These are phyloP conservation scores for Acanthamoeba castellanii DNA, from an alignment of 208 protist genomes.

Conservation along the genomic window DNA sequence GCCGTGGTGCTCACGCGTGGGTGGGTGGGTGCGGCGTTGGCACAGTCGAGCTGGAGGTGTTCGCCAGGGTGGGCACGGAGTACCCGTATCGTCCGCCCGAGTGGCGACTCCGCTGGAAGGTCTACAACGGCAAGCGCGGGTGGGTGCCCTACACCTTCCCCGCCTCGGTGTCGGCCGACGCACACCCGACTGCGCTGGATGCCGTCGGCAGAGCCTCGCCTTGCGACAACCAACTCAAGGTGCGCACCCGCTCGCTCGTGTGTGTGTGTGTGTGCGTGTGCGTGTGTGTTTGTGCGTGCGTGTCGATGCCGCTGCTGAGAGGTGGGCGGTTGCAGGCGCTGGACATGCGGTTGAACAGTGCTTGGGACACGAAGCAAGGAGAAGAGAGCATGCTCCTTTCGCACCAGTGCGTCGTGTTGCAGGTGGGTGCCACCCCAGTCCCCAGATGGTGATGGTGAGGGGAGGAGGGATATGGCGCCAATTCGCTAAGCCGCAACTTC, in stretches of 20 bases:
- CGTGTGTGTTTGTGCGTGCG: too few relatives aligned
- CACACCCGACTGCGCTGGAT: not conserved
- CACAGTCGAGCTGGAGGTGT: constrained; percentile 1
- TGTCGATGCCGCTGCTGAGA: not conserved
- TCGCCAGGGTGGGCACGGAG: not conserved
- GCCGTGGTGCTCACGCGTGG: not conserved
- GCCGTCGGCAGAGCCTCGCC: not conserved
- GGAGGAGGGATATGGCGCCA: too few relatives aligned
- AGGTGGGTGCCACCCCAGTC: not conserved
- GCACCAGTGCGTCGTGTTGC: not conserved
- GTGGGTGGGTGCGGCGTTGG: not conserved
- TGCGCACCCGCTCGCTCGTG: not conserved
- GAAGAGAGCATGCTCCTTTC: constrained; percentile 4
- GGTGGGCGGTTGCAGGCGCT: not conserved
- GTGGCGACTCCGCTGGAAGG: not conserved
- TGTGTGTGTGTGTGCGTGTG: too few relatives aligned
- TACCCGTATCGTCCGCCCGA: not conserved
- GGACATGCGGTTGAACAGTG: not conserved
- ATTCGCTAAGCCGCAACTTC: too few relatives aligned
- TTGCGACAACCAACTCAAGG: constrained; percentile 6
- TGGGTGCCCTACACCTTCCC: not conserved
- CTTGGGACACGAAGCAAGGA: not conserved
- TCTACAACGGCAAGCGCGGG: not conserved
- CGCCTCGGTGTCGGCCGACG: not conserved
- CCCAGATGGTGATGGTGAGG: too few relatives aligned